Conservation (phyloP, 768 basidiomycete species). For the Panellus pusillus region DNA sequence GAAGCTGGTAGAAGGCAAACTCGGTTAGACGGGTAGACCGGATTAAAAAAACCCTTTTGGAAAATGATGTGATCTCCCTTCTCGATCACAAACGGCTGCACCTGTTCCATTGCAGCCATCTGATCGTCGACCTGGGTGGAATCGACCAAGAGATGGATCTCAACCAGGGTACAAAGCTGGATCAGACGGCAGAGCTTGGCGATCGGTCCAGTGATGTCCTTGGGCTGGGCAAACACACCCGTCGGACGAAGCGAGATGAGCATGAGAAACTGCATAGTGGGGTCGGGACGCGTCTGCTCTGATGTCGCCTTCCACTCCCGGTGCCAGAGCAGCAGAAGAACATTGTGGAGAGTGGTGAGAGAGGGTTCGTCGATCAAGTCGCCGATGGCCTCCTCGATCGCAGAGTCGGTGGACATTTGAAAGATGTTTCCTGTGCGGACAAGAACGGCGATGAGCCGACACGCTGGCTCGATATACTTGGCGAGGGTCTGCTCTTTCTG, state of each 20-base stretch:
- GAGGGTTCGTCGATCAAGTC: no score
- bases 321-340: constrained; percentile 18
- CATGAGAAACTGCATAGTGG: constrained; percentile 19
- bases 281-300: constrained; percentile 10
- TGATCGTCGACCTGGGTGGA: neutral
- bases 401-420: no score
- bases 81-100: constrained; percentile 8
- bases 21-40: no score
- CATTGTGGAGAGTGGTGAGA: no score
- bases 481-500: constrained; percentile 3
- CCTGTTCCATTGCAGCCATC: neutral
- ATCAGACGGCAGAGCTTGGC: constrained; percentile 13
- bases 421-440: neutral
- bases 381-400: no score
- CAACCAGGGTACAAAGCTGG: constrained; percentile 1
- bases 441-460: constrained; percentile 16
- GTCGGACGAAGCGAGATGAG: constrained; percentile 2
- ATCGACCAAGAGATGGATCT: constrained; percentile 7
- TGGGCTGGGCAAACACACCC: constrained; percentile 3
- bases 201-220: constrained; percentile 5
- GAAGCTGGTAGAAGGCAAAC: no score
- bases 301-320: neutral
- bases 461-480: constrained; percentile 14
- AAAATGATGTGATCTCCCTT: no score
- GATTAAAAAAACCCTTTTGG: no score